Conservation (phyloP, 2,329 filamentous ascomycete species). For the Lecanicillium sp. region DNA sequence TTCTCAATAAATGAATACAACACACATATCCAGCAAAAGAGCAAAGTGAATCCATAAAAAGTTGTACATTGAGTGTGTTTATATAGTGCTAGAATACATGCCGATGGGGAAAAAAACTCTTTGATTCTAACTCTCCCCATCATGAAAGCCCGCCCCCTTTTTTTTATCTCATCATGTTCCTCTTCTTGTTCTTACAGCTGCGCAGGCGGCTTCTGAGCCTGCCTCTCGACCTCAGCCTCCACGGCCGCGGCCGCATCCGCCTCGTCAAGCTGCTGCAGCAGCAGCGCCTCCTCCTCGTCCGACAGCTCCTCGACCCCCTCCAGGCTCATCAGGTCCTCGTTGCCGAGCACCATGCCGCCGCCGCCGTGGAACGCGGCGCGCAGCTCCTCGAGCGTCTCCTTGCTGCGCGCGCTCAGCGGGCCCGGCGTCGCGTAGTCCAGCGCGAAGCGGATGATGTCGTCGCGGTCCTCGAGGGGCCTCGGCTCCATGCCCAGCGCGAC, state of each 20-base stretch:
- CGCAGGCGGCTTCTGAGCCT: constrained; percentile 12
- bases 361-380: constrained; percentile 29
- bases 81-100: constrained; percentile 11
- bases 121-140: background rate
- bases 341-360: constrained; percentile 44
- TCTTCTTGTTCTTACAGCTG: constrained; percentile 17
- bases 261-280: constrained; percentile 29
- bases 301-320: constrained; percentile 35
- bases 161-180: background rate
- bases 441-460: constrained; percentile 34
- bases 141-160: background rate
- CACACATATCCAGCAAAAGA: background rate
- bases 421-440: constrained; percentile 38
- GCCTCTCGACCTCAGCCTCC: constrained; percentile 13
- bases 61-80: constrained; percentile 8
- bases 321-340: constrained; percentile 32
- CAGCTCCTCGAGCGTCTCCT: constrained; percentile 33
- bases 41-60: background rate
- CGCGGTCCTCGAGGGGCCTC: constrained; percentile 29
- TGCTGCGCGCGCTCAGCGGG: constrained; percentile 29
- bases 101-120: background rate
- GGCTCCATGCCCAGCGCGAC: constrained; percentile 54
- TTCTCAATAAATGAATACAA: background rate
- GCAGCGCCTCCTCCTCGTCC: constrained; percentile 30
- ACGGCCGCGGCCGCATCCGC: constrained; percentile 21